phyloP scores from a whole-genome alignment of 805 yeast genomes.

The Cyberlindnera mrakii region DNA sequence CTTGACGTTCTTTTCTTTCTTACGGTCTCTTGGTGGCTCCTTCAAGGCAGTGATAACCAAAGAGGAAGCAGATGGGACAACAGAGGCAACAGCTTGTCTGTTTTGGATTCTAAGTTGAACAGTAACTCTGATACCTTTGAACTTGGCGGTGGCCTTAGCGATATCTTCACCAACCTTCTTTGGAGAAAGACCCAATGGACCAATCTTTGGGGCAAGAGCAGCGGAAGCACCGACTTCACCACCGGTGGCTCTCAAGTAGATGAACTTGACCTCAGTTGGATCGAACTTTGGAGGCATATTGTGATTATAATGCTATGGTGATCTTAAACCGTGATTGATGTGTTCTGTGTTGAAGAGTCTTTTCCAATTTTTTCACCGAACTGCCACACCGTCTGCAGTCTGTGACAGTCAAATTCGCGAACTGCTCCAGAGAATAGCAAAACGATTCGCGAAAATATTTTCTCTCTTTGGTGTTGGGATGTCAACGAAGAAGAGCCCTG shows the following conservation, averaged over 20 bases:
- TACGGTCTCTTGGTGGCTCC: slow-evolving; percentile 99
- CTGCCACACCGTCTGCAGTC: not conserved
- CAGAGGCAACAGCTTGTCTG: slow-evolving; percentile 99
- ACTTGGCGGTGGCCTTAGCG: slow-evolving; percentile 98
- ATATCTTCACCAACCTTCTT: slow-evolving; percentile 99
- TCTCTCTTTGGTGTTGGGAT: too few species aligned
- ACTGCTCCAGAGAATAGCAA: not conserved
- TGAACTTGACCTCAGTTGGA: slow-evolving; percentile 96
- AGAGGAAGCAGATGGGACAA: slow-evolving; percentile 99
- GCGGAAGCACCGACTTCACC: slow-evolving; percentile 99
- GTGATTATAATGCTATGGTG: slow-evolving; percentile 2
- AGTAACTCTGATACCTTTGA: slow-evolving; percentile 99
- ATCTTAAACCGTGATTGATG: not conserved
- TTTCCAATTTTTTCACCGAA: slow-evolving; percentile 3
- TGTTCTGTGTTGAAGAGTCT: not conserved
- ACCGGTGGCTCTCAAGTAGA: slow-evolving; percentile 99
- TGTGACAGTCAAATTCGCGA: not conserved
- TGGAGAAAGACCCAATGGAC: slow-evolving; percentile 99
- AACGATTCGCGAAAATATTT: too few species aligned
- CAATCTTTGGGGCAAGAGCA: slow-evolving; percentile 99
- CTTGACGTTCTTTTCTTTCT: slow-evolving; percentile 99
- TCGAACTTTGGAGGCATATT: slow-evolving; percentile 98
- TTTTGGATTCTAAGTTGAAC: slow-evolving; percentile 98
- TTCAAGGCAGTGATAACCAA: slow-evolving; percentile 97
- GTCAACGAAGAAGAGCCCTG: not conserved